Conservation (phyloP, 2,329 filamentous ascomycete species). For the Cladosporium sp. region DNA sequence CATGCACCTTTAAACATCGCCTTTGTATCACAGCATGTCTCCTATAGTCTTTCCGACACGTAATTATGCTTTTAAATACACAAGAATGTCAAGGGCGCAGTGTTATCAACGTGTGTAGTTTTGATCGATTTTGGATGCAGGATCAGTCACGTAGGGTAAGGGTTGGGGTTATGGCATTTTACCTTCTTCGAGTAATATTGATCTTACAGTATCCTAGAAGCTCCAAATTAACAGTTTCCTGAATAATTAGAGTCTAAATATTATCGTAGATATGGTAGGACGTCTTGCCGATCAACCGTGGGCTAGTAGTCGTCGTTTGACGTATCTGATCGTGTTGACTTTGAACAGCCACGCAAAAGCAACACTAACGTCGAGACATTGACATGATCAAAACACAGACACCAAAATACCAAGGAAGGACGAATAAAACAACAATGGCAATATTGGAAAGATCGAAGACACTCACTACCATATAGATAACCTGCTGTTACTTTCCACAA, state of each 20-base stretch:
- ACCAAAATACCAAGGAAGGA: no score
- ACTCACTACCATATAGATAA: no score
- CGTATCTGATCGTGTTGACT: background rate
- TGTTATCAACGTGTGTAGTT: background rate
- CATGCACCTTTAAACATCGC: background rate
- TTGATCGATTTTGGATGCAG: background rate
- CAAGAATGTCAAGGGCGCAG: background rate
- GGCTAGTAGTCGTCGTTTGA: background rate
- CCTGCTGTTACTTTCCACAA: no score
- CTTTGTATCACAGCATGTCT: background rate
- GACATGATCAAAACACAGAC: no score
- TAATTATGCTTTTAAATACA: accelerated
- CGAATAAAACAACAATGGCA: no score
- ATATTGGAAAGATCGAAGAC: no score
- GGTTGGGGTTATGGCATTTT: background rate
- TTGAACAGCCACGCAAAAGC: background rate
- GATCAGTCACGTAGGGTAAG: background rate
- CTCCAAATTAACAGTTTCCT: background rate
- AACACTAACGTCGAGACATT: no score
- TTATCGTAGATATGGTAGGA: background rate
- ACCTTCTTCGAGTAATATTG: background rate
- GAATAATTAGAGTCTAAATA: background rate
- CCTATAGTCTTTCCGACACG: background rate
- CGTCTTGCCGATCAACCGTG: background rate
- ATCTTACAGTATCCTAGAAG: accelerated